A percentile compares a stretch with the other conserved stretches of the same genome.
Conservation (phyloP, 441 rosid genomes). For the Bruguiera hainesii region DNA sequence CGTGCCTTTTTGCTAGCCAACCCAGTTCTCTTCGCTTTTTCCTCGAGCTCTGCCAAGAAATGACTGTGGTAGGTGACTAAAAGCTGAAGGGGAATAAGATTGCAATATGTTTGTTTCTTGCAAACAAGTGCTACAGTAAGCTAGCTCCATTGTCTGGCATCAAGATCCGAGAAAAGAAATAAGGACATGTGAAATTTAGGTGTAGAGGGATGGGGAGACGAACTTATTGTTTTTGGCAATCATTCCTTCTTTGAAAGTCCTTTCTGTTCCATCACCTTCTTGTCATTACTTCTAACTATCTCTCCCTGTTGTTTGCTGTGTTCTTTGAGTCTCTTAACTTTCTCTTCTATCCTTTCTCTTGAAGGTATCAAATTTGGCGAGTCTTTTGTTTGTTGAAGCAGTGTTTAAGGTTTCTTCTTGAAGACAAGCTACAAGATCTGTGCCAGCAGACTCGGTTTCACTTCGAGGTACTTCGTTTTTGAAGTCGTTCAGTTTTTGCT, state of each 20-base stretch:
- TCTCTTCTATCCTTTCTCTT: background rate
- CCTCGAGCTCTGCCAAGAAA: background rate
- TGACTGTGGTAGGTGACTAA: too few species aligned
- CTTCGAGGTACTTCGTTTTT: background rate
- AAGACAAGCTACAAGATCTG: background rate
- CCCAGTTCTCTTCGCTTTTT: slow-evolving; percentile 20
- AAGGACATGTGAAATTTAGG: slow-evolving; percentile 38
- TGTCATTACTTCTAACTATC: slow-evolving; percentile 2
- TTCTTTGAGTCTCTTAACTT: too few species aligned
- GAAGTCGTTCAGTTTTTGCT: background rate
- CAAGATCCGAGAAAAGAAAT: slow-evolving; percentile 20
- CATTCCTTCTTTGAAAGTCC: slow-evolving; percentile 17
- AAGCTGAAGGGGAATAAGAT: background rate
- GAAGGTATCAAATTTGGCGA: too few species aligned
- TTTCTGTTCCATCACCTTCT: slow-evolving; percentile 20
- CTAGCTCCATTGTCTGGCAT: slow-evolving; percentile 16
- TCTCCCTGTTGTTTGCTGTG: background rate
- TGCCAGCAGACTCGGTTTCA: background rate
- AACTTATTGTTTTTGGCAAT: slow-evolving; percentile 14
- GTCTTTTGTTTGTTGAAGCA: too few species aligned
- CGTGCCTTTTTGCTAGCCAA: slow-evolving; percentile 25
- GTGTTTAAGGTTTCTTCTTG: background rate
- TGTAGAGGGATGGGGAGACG: slow-evolving; percentile 33
- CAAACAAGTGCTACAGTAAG: background rate
- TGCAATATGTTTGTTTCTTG: background rate